A percentile compares a stretch with the other conserved stretches of the same genome.
These are phyloP conservation scores for Didymella sp. DNA, from an alignment of 2,329 filamentous ascomycete genomes.

Conservation along the genomic window DNA sequence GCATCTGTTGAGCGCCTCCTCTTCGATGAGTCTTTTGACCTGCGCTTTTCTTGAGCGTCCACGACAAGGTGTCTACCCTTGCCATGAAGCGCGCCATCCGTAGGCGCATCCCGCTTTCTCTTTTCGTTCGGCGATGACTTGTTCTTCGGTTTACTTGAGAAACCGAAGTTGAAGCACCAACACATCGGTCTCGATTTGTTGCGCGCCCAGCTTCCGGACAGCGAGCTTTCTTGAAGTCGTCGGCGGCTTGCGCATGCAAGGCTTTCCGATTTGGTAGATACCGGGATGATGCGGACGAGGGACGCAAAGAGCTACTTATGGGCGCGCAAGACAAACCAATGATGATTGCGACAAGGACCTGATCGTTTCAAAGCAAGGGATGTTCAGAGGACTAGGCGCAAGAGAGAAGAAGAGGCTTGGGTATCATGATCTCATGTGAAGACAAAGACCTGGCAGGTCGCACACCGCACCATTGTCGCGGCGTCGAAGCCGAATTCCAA, in stretches of 20 bases:
- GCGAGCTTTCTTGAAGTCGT: constrained; percentile 20
- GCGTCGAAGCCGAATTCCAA: constrained; percentile 41
- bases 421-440: constrained; percentile 44
- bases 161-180: constrained; percentile 46
- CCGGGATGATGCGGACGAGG: constrained; percentile 30
- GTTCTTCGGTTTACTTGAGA: constrained; percentile 41
- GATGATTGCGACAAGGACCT: constrained; percentile 24
- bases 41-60: constrained; percentile 43
- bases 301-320: constrained; percentile 43
- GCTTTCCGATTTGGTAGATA: constrained; percentile 35
- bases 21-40: constrained; percentile 34
- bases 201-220: constrained; percentile 32
- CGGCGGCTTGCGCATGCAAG: constrained; percentile 32
- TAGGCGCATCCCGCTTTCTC: constrained; percentile 38
- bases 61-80: constrained; percentile 33
- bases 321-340: constrained; percentile 33
- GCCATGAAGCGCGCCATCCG: constrained; percentile 32
- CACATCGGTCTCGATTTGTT: constrained; percentile 45
- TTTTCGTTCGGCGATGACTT: constrained; percentile 39
- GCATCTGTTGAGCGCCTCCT: constrained; percentile 38
- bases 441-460: constrained; percentile 36
- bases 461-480: constrained; percentile 36
- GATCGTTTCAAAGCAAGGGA: constrained; percentile 38
- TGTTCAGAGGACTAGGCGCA: constrained; percentile 22
- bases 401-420: constrained; percentile 29